phyloP scores from a whole-genome alignment of 805 yeast species.

The Spathaspora hagerdaliae region DNA sequence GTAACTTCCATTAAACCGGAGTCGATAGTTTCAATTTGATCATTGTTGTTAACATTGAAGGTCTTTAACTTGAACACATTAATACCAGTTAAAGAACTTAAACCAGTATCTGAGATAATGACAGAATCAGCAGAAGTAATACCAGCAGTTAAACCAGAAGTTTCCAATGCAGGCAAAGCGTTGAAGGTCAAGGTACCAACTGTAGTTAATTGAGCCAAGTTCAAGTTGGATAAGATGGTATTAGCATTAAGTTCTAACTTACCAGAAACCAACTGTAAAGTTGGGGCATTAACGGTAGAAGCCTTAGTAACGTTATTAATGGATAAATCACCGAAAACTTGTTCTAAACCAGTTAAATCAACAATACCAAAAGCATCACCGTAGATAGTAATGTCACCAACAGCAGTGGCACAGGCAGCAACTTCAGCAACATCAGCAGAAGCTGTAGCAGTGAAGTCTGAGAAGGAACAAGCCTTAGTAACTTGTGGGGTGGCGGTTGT shows the following conservation, averaged over 20 bases:
- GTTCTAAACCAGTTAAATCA: slow-evolving; percentile 69
- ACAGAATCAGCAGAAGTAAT: slow-evolving; percentile 71
- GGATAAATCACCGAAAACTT: slow-evolving; percentile 71
- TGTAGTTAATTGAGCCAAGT: slow-evolving; percentile 73
- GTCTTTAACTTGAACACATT: slow-evolving; percentile 41
- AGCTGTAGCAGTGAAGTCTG: slow-evolving; percentile 65
- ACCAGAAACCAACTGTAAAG: slow-evolving; percentile 71
- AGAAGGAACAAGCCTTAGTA: slow-evolving; percentile 60
- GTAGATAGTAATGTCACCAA: slow-evolving; percentile 71
- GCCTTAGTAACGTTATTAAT: slow-evolving; percentile 64
- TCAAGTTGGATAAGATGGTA: slow-evolving; percentile 62
- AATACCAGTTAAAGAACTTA: slow-evolving; percentile 66
- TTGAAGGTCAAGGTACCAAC: slow-evolving; percentile 78
- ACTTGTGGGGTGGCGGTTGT: slow-evolving; percentile 54
- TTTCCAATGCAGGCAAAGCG: slow-evolving; percentile 80
- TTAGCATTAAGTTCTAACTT: slow-evolving; percentile 57
- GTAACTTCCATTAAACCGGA: slow-evolving; percentile 73
- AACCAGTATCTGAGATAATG: slow-evolving; percentile 68
- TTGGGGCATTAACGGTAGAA: slow-evolving; percentile 69
- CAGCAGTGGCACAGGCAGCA: slow-evolving; percentile 70
- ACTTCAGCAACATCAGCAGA: slow-evolving; percentile 75
- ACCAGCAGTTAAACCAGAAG: slow-evolving; percentile 63
- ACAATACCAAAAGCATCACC: slow-evolving; percentile 59
- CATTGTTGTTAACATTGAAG: slow-evolving; percentile 90
- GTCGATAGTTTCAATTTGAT: slow-evolving; percentile 64